Evolutionary conservation across 2,329 filamentous ascomycete genomes (phyloP), one percentile per base, ranked within the genome.

Genomic region (Colletotrichum tanaceti): DNA sequence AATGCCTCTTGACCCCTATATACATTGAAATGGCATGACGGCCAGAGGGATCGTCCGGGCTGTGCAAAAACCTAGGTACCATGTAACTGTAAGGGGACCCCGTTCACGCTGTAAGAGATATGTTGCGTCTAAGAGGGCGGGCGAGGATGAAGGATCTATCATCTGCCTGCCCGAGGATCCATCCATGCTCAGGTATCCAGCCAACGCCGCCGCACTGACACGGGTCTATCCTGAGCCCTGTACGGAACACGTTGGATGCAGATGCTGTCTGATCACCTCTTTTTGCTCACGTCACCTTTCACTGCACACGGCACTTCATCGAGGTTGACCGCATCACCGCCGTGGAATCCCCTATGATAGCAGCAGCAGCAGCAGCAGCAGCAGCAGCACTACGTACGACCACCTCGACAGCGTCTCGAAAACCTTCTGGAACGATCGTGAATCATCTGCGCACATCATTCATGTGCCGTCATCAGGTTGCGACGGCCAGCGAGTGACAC

Each of bases 371-470:
- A 64, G 49, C 52, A 52, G 44, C 16, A 46, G 44, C 44, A 46
- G 10, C 11, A 46, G 11, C 44, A 57, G 13, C 1, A 28, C 28
- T 1, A 28, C 28, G 5, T 6, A 28, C 28, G 5, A 9, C 28
- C 28, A 9, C 28, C 28, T 7, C 28, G 6, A 28, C 28, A 28
- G 28, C 44, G 49, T 55, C 20, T n/a, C 52, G 24, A 39, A 44
- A 52, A 63, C 24, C 28, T 18, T 43, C 57, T 55, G 55, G 55
- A 65, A 44, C 57, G 65, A 60, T 65, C 55, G 47, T 62, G 55
- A 50, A 59, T 68, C 65, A 65, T 68, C 43, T 55, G 55, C 55
- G 62, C 55, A 60, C 47, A 68, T 68, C 65, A 57, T 57, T 65
- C 65, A 65, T 68, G 65, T 65, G 65, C 55, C 18, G 24, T 43